Conservation (phyloP, 1,284 basidiomycete species). For the Cryptococcus wingfieldii region DNA sequence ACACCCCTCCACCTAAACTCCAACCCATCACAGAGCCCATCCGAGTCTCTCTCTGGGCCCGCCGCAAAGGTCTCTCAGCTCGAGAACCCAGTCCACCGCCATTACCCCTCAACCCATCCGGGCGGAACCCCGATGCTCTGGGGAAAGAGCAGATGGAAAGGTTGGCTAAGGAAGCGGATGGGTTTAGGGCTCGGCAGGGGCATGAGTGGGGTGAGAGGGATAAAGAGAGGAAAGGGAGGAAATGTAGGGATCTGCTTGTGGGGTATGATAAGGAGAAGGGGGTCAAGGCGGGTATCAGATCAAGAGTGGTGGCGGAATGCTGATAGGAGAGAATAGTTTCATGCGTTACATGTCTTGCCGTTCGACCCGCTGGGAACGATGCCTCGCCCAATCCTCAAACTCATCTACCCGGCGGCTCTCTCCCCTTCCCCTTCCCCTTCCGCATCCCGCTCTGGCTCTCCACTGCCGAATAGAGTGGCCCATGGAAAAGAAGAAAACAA, state of each 20-base stretch:
- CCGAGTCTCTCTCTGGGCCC: constrained; percentile 45
- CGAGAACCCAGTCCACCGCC: constrained; percentile 40
- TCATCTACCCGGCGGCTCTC: constrained; percentile 37
- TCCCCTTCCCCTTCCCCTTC: constrained; percentile 16
- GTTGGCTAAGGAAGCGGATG: constrained; percentile 32
- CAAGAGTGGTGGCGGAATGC: not conserved
- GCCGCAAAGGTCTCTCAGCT: constrained; percentile 36
- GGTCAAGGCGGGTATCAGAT: constrained; percentile 50
- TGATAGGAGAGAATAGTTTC: constrained; percentile 31
- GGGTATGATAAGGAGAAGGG: constrained; percentile 35
- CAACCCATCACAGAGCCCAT: constrained; percentile 37
- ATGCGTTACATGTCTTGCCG: constrained; percentile 44
- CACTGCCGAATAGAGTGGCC: not conserved
- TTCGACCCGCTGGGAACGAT: constrained; percentile 32
- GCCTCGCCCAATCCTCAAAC: constrained; percentile 33
- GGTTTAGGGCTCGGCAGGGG: constrained; percentile 35
- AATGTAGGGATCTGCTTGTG: constrained; percentile 36
- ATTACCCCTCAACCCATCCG: constrained; percentile 9
- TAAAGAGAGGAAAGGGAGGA: constrained; percentile 34
- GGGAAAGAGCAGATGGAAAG: constrained; percentile 24
- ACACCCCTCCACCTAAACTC: not conserved
- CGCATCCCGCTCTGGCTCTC: constrained; percentile 5
- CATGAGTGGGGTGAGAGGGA: constrained; percentile 31
- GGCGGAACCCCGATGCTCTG: constrained; percentile 26
- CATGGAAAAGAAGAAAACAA: constrained; percentile 22